phyloP scores from a whole-genome alignment of 1,284 basidiomycete genomes.

The Tilletiopsis washingtonensis region DNA sequence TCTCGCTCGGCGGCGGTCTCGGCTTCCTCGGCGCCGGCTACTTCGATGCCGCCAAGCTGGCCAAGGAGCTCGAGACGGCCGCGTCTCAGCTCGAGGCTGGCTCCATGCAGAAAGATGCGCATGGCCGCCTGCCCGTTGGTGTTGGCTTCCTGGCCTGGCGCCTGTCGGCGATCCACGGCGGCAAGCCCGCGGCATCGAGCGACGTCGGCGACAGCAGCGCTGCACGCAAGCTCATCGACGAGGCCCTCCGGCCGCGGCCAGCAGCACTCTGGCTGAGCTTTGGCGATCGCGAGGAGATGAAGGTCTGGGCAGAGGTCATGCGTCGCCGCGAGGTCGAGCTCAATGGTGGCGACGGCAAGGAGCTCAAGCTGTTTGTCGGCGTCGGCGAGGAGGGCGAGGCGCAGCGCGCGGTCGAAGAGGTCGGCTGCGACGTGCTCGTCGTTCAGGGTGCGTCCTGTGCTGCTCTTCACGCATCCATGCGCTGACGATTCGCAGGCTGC shows the following conservation, averaged over 20 bases:
- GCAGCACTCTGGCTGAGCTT: constrained; percentile 40
- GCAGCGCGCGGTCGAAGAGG: constrained; percentile 18
- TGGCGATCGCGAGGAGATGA: constrained; percentile 25
- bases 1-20: constrained; percentile 35
- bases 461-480: background rate
- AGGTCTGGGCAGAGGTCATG: constrained; percentile 20
- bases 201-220: background rate
- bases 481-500: constrained; percentile 6
- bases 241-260: constrained; percentile 20
- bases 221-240: constrained; percentile 18
- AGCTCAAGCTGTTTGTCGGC: constrained; percentile 29
- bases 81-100: constrained; percentile 9
- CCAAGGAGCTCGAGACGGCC: constrained; percentile 19
- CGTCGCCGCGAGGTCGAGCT: constrained; percentile 18
- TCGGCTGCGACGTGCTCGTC: constrained; percentile 31
- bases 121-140: constrained; percentile 22
- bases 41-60: constrained; percentile 14
- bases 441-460: constrained; percentile 17
- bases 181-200: constrained; percentile 8
- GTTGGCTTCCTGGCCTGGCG: constrained; percentile 41
- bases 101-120: background rate
- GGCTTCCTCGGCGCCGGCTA: constrained; percentile 46
- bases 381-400: constrained; percentile 29
- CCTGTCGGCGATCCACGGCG: constrained; percentile 21
- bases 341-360: constrained; percentile 12